These are phyloP conservation scores for Leccinum olivaceopallidum DNA, from an alignment of 768 basidiomycete genomes.

Conservation along the genomic window DNA sequence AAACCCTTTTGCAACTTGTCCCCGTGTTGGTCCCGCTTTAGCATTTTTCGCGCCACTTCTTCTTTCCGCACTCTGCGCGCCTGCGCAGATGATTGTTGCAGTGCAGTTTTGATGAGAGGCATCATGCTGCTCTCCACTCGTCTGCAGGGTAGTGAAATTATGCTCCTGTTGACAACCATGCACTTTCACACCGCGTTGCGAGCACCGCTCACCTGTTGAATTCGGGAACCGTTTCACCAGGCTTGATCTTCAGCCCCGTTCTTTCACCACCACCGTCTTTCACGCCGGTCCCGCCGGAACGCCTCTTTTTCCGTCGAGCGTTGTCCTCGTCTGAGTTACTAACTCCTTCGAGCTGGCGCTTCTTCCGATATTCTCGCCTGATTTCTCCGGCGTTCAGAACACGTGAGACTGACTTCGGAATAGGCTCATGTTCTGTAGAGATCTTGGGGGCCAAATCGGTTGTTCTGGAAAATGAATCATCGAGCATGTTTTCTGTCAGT, in stretches of 20 bases:
- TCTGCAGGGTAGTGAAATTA: slow-evolving; percentile 37
- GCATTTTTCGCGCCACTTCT: slow-evolving; percentile 18
- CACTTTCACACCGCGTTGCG: slow-evolving; percentile 11
- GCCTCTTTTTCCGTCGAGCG: slow-evolving; percentile 30
- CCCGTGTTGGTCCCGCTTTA: slow-evolving; percentile 17
- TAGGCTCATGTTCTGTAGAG: slow-evolving; percentile 50
- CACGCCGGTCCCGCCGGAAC: slow-evolving; percentile 23
- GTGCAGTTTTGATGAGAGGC: slow-evolving; percentile 59
- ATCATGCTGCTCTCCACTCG: slow-evolving; percentile 75
- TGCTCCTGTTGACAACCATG: slow-evolving; percentile 10
- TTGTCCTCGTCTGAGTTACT: slow-evolving; percentile 28
- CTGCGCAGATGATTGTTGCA: slow-evolving; percentile 55
- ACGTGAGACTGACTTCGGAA: slow-evolving; percentile 69
- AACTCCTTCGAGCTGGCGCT: slow-evolving; percentile 35
- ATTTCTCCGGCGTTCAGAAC: slow-evolving; percentile 64
- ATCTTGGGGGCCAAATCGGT: slow-evolving; percentile 50
- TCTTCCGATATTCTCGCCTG: slow-evolving; percentile 56
- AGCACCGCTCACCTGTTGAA: slow-evolving; percentile 63
- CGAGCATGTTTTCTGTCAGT: background rate
- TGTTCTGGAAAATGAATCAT: slow-evolving; percentile 38
- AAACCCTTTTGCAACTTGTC: slow-evolving; percentile 10
- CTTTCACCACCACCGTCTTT: slow-evolving; percentile 13
- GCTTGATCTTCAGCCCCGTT: slow-evolving; percentile 49
- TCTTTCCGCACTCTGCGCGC: slow-evolving; percentile 46
- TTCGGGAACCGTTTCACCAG: slow-evolving; percentile 71